phyloP scores from a whole-genome alignment of 2,329 filamentous ascomycete species.

The Laburnicola sp. region DNA sequence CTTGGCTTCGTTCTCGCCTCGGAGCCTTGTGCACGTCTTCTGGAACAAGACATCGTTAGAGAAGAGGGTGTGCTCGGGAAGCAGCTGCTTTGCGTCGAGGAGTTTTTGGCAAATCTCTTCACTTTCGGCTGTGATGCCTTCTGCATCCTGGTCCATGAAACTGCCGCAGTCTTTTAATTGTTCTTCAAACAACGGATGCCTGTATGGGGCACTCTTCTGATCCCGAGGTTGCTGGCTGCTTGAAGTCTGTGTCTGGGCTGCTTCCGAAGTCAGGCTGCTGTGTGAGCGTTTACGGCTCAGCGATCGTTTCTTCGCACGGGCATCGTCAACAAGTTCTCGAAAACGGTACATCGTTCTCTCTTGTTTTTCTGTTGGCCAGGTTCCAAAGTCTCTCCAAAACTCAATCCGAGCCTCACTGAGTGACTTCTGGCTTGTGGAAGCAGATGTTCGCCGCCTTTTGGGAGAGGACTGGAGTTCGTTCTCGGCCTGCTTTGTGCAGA shows the following conservation, averaged over 20 bases:
- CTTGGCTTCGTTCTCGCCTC: conserved; percentile 23
- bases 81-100: neutral
- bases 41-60: conserved; percentile 38
- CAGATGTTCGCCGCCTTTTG: conserved; percentile 14
- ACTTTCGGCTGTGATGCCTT: conserved; percentile 16
- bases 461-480: conserved; percentile 8
- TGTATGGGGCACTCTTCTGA: conserved; percentile 19
- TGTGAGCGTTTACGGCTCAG: conserved; percentile 16
- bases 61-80: conserved; percentile 21
- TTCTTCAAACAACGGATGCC: conserved; percentile 15
- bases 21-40: conserved; percentile 35
- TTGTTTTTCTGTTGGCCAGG: conserved; percentile 22
- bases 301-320: conserved; percentile 13
- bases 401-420: conserved; percentile 13
- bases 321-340: conserved; percentile 13
- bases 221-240: conserved; percentile 15
- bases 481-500: conserved; percentile 2
- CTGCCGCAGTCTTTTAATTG: conserved; percentile 19
- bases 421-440: conserved; percentile 9
- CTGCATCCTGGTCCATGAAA: conserved; percentile 17
- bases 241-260: conserved; percentile 11
- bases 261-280: neutral
- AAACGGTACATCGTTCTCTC: conserved; percentile 19
- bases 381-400: conserved; percentile 15
- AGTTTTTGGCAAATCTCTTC: neutral